These are phyloP conservation scores for Arachnopeziza araneosa DNA, from an alignment of 2,329 filamentous ascomycete species.

Conservation along the genomic window DNA sequence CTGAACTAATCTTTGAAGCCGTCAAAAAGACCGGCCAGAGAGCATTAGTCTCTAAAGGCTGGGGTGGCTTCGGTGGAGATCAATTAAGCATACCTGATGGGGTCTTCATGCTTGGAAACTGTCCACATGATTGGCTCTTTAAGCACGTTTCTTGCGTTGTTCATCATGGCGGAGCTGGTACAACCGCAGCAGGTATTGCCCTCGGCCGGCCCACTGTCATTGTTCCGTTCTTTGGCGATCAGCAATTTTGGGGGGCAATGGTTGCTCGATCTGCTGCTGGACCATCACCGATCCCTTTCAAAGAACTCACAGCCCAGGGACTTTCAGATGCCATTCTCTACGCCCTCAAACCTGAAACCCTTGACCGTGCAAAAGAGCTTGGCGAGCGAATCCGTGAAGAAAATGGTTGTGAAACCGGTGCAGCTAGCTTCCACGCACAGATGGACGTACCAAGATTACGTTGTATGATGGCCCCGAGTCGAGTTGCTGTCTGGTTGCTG, in stretches of 20 bases:
- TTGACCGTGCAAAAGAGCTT: constrained; percentile 43
- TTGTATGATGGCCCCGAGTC: constrained; percentile 63
- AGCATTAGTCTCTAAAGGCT: constrained; percentile 79
- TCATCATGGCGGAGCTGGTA: constrained; percentile 84
- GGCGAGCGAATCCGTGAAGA: constrained; percentile 63
- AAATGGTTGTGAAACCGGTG: constrained; percentile 56
- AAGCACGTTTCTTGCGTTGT: constrained; percentile 74
- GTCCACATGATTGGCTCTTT: constrained; percentile 87
- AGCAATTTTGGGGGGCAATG: constrained; percentile 79
- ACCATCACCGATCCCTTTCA: constrained; percentile 63
- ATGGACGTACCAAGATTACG: constrained; percentile 61
- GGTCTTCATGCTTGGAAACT: constrained; percentile 79
- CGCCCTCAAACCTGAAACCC: constrained; percentile 54
- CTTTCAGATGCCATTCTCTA: constrained; percentile 59
- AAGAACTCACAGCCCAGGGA: constrained; percentile 59
- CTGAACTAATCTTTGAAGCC: constrained; percentile 66
- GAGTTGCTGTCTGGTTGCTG: constrained; percentile 70
- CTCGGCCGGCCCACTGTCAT: constrained; percentile 75
- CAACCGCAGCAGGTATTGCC: constrained; percentile 79
- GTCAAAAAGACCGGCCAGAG: constrained; percentile 62
- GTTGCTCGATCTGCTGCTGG: constrained; percentile 67
- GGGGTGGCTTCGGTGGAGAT: constrained; percentile 77
- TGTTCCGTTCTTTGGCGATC: constrained; percentile 82
- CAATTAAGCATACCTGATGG: constrained; percentile 55
- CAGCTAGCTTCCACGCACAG: constrained; percentile 65